These are phyloP conservation scores for Kurtzmaniella cleridarum DNA, from an alignment of 805 yeast species.

Conservation along the genomic window DNA sequence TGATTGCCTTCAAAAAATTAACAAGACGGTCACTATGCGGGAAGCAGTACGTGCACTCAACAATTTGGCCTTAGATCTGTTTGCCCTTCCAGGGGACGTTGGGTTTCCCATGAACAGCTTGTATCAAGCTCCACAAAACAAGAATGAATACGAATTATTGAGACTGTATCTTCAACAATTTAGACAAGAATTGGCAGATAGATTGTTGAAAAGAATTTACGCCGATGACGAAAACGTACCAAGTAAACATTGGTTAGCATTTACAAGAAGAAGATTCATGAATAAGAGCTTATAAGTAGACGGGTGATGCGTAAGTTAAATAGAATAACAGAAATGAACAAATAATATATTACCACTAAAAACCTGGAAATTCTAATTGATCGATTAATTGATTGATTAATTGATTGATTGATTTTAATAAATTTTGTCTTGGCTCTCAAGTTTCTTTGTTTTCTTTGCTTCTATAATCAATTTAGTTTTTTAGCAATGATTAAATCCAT, in stretches of 20 bases:
- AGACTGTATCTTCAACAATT: conserved; percentile 83
- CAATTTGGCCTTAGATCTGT: conserved; percentile 81
- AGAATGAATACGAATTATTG: conserved; percentile 71
- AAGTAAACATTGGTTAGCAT: conserved; percentile 92
- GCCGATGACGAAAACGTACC: conserved; percentile 55
- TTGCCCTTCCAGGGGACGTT: conserved; percentile 90
- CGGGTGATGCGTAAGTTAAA: background rate
- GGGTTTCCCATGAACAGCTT: conserved; percentile 88
- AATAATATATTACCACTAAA: too few species aligned
- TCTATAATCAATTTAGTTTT: too few species aligned
- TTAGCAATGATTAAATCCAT: conserved; percentile 28
- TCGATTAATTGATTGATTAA: too few species aligned
- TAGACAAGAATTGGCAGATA: conserved; percentile 85
- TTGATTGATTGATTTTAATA: too few species aligned
- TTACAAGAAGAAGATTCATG: conserved; percentile 93
- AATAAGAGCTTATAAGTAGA: conserved; percentile 62
- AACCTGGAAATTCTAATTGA: too few species aligned
- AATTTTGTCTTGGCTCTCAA: too few species aligned
- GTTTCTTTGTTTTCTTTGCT: too few species aligned
- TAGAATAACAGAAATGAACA: background rate
- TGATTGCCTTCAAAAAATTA: conserved; percentile 70
- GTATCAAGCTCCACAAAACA: conserved; percentile 66
- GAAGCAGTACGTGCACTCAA: conserved; percentile 70
- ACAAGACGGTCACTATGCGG: conserved; percentile 39
- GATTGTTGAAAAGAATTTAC: conserved; percentile 73